Conservation (phyloP, 352 stramenopile genomes). For the Pythium diclinum region DNA sequence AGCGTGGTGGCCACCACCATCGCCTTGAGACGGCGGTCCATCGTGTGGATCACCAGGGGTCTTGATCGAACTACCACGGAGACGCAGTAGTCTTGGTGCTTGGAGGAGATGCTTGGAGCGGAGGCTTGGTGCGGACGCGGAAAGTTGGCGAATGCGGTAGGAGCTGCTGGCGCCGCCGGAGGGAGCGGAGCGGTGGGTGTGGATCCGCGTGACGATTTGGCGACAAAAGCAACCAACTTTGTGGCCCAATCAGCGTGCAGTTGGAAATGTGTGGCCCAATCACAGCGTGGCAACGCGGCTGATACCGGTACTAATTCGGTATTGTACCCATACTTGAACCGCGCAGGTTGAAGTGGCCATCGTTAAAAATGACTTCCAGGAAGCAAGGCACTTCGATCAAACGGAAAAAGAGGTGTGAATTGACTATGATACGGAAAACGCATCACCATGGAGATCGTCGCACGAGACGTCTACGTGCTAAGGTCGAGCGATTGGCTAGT, state of each 20-base stretch:
- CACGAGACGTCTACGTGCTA: too few relatives aligned
- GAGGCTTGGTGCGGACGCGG: not conserved
- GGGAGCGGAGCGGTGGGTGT: not conserved
- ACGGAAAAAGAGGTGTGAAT: too few relatives aligned
- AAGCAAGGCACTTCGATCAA: not conserved
- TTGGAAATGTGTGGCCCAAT: not conserved
- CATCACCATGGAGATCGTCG: too few relatives aligned
- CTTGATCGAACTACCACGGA: not conserved
- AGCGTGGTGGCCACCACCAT: not conserved
- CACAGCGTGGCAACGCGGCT: not conserved
- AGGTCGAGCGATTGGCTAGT: too few relatives aligned
- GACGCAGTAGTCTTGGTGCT: not conserved
- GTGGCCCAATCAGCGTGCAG: not conserved
- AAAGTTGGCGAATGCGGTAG: not conserved
- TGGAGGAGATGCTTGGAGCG: not conserved
- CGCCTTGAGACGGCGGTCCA: slow-evolving; percentile 3
- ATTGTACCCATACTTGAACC: not conserved
- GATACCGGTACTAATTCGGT: not conserved
- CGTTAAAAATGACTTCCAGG: not conserved
- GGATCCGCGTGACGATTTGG: not conserved
- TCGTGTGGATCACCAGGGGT: slow-evolving; percentile 2
- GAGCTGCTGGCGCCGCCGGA: not conserved
- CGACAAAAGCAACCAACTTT: slow-evolving; percentile 4
- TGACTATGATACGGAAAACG: too few relatives aligned
- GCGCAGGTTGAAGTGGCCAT: not conserved